Conservation (phyloP, 2,329 filamentous ascomycete genomes). For the Colletotrichum filicis region DNA sequence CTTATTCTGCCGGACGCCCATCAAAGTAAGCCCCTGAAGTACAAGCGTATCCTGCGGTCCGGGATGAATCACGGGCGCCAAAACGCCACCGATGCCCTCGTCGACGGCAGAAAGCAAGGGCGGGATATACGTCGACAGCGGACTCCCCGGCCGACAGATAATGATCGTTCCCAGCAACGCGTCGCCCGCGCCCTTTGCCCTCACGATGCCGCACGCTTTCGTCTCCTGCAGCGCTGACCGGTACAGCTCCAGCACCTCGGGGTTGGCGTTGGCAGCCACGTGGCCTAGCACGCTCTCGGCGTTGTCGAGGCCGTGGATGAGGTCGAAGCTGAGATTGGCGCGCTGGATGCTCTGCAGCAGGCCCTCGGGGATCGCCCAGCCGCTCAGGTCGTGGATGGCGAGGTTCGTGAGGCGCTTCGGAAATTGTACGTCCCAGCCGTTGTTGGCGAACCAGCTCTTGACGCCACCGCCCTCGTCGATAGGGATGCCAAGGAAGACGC, state of each 20-base stretch:
- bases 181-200: constrained; percentile 77
- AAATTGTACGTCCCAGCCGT: constrained; percentile 84
- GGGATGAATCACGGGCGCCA: constrained; percentile 80
- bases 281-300: constrained; percentile 79
- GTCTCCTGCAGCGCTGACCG: constrained; percentile 77
- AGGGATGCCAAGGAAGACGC: constrained; percentile 88
- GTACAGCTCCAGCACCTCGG: constrained; percentile 84
- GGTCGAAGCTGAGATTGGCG: constrained; percentile 81
- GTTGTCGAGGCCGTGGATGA: constrained; percentile 84
- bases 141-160: constrained; percentile 77
- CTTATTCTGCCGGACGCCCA: constrained; percentile 87
- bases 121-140: constrained; percentile 76
- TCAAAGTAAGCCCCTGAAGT: constrained; percentile 79
- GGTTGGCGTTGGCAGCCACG: constrained; percentile 78
- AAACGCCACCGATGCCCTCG: constrained; percentile 76
- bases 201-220: constrained; percentile 82
- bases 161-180: constrained; percentile 82
- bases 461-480: constrained; percentile 61
- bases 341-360: constrained; percentile 78
- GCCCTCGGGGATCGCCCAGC: constrained; percentile 81
- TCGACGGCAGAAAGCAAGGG: constrained; percentile 69
- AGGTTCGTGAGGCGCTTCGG: constrained; percentile 72
- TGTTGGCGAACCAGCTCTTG: constrained; percentile 86
- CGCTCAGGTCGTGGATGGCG: constrained; percentile 76
- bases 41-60: constrained; percentile 76